Evolutionary conservation across 371 early-diverging fungal genomes (phyloP).

Genomic region (Apophysomyces sp.): DNA sequence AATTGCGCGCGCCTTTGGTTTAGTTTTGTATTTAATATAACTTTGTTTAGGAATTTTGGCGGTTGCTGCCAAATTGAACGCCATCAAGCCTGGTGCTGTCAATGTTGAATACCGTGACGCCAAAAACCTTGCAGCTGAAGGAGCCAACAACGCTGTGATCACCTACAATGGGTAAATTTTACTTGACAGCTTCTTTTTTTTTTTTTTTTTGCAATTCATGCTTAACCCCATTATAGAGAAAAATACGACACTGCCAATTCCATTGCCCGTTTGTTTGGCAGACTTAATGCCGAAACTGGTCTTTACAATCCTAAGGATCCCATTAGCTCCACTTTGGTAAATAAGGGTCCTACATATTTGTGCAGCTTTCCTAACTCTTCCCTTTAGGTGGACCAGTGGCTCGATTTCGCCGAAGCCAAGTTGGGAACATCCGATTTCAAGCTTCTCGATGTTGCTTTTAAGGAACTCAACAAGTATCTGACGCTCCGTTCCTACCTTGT

Average conservation of each 20-base stretch:
- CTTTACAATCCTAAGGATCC: slow-evolving; percentile 41
- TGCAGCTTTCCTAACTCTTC: not conserved
- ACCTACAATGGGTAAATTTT: slow-evolving; percentile 38
- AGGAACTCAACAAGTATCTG: slow-evolving; percentile 74
- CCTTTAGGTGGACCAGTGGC: slow-evolving; percentile 59
- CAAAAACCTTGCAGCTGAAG: slow-evolving; percentile 37
- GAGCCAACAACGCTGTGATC: slow-evolving; percentile 30
- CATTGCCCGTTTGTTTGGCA: slow-evolving; percentile 41
- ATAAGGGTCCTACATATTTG: not conserved
- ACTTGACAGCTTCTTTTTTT: not conserved
- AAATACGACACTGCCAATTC: slow-evolving; percentile 43
- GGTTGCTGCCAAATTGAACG: slow-evolving; percentile 37
- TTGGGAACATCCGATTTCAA: slow-evolving; percentile 71
- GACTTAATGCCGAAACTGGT: slow-evolving; percentile 37
- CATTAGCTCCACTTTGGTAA: slow-evolving; percentile 43
- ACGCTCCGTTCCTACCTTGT: slow-evolving; percentile 80
- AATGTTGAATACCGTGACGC: slow-evolving; percentile 40
- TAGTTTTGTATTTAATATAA: not conserved
- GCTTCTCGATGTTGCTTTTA: slow-evolving; percentile 64
- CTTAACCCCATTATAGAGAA: slow-evolving; percentile 24
- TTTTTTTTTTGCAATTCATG: not conserved
- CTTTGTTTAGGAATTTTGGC: slow-evolving; percentile 31
- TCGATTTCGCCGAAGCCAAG: slow-evolving; percentile 62
- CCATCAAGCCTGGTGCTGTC: slow-evolving; percentile 37
- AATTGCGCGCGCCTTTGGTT: not conserved